phyloP scores from a whole-genome alignment of 2,329 filamentous ascomycete genomes.

The Alternaria sp. region DNA sequence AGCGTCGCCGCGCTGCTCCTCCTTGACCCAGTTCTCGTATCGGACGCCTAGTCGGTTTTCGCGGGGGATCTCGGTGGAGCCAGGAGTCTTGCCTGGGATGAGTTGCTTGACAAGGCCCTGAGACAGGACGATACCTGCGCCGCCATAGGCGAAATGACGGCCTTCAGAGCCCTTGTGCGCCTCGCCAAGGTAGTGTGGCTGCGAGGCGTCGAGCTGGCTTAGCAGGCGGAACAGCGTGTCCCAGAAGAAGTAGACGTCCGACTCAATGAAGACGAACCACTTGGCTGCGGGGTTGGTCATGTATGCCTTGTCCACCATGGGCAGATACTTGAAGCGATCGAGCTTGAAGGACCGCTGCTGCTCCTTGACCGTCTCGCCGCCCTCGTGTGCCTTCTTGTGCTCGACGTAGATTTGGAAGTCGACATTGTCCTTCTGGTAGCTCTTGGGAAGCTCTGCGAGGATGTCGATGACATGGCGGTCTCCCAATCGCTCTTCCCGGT shows the following conservation, averaged over 20 bases:
- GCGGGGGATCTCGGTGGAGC: slow-evolving; percentile 35
- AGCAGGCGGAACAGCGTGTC: slow-evolving; percentile 52
- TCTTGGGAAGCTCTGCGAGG: slow-evolving; percentile 58
- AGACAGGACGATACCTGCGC: slow-evolving; percentile 54
- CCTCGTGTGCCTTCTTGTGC: slow-evolving; percentile 48
- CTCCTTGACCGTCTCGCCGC: slow-evolving; percentile 54
- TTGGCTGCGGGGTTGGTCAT: slow-evolving; percentile 43
- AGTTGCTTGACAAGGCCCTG: slow-evolving; percentile 59
- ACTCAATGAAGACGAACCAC: slow-evolving; percentile 50
- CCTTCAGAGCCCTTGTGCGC: slow-evolving; percentile 41
- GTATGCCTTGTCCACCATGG: slow-evolving; percentile 61
- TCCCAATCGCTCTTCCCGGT: slow-evolving; percentile 62
- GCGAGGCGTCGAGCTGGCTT: slow-evolving; percentile 44
- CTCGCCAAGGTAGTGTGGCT: slow-evolving; percentile 50
- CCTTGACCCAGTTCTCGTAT: slow-evolving; percentile 43
- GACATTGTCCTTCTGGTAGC: slow-evolving; percentile 49
- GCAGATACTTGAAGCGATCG: slow-evolving; percentile 66
- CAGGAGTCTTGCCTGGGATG: slow-evolving; percentile 40
- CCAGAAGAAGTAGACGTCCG: slow-evolving; percentile 49
- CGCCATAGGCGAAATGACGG: slow-evolving; percentile 53
- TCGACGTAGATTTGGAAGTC: slow-evolving; percentile 61
- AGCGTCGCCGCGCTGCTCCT: slow-evolving; percentile 55
- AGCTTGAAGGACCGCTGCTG: slow-evolving; percentile 60
- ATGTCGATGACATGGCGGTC: slow-evolving; percentile 56
- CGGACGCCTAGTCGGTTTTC: slow-evolving; percentile 39